phyloP scores from a whole-genome alignment of 2,329 filamentous ascomycete species.

The Paracoccidioides lutzii region DNA sequence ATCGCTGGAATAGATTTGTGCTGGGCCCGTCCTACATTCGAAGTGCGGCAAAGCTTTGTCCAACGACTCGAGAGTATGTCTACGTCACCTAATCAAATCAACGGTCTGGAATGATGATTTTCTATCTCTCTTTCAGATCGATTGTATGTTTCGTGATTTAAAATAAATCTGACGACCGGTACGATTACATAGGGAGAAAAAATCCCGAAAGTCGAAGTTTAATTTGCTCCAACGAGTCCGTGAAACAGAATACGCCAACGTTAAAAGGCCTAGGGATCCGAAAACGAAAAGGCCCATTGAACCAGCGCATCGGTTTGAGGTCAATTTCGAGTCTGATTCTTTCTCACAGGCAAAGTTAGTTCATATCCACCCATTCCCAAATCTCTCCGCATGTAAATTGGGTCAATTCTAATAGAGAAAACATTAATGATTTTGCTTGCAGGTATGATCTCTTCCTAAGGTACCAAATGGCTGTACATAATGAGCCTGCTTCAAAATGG shows the following conservation, averaged over 20 bases:
- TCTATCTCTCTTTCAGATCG: too few relatives aligned
- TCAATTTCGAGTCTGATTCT: slow-evolving; percentile 35
- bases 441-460: slow-evolving; percentile 35
- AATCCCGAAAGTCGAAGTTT: slow-evolving; percentile 30
- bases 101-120: too few relatives aligned
- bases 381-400: not conserved
- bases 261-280: slow-evolving; percentile 33
- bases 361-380: not conserved
- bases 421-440: not conserved
- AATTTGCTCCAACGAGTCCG: slow-evolving; percentile 31
- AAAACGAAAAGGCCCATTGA: slow-evolving; percentile 32
- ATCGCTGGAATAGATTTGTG: slow-evolving; percentile 37
- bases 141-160: not conserved
- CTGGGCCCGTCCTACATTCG: slow-evolving; percentile 36
- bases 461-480: slow-evolving; percentile 36
- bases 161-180: not conserved
- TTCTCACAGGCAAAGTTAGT: slow-evolving; percentile 35
- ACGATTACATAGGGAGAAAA: slow-evolving; percentile 28
- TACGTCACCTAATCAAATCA: too few relatives aligned
- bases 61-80: slow-evolving; percentile 30
- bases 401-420: too few relatives aligned
- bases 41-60: slow-evolving; percentile 33
- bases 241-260: slow-evolving; percentile 31
- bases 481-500: slow-evolving; percentile 33
- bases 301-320: slow-evolving; percentile 37